These are phyloP conservation scores for Pythium scleroteichum DNA, from an alignment of 352 stramenopile genomes.

Conservation along the genomic window DNA sequence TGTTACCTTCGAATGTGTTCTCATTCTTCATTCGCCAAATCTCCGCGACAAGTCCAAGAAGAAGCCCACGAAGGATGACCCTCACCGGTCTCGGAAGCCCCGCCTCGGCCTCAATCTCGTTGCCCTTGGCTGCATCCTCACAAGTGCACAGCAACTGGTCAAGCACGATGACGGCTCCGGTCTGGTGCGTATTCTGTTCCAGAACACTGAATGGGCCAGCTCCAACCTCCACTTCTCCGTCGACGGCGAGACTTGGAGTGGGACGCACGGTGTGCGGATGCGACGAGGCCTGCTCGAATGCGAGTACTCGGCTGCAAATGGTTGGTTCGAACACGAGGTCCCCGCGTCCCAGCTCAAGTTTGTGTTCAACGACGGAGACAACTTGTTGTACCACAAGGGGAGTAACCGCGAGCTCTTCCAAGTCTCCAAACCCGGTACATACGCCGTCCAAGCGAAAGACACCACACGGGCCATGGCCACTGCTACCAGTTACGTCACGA, in stretches of 20 bases:
- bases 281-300: slow-evolving; percentile 10
- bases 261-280: slow-evolving; percentile 24
- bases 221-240: slow-evolving; percentile 32
- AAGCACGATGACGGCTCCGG: slow-evolving; percentile 29
- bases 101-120: slow-evolving; percentile 27
- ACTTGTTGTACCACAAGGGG: slow-evolving; percentile 44
- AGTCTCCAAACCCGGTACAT: slow-evolving; percentile 34
- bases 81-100: slow-evolving; percentile 18
- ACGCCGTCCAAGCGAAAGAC: slow-evolving; percentile 34
- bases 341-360: slow-evolving; percentile 38
- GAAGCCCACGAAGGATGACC: too few relatives aligned
- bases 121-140: slow-evolving; percentile 19
- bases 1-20: too few relatives aligned
- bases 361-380: slow-evolving; percentile 49
- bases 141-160: slow-evolving; percentile 24
- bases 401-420: slow-evolving; percentile 37
- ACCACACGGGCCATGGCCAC: slow-evolving; percentile 16
- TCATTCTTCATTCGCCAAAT: too few relatives aligned
- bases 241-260: slow-evolving; percentile 25
- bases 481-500: slow-evolving; percentile 31
- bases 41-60: too few relatives aligned
- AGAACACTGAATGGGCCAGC: slow-evolving; percentile 22
- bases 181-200: slow-evolving; percentile 25
- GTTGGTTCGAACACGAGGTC: slow-evolving; percentile 43
- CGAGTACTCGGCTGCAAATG: slow-evolving; percentile 31